Conservation (phyloP, 2,329 filamentous ascomycete genomes). For the Fusarium sp. region DNA sequence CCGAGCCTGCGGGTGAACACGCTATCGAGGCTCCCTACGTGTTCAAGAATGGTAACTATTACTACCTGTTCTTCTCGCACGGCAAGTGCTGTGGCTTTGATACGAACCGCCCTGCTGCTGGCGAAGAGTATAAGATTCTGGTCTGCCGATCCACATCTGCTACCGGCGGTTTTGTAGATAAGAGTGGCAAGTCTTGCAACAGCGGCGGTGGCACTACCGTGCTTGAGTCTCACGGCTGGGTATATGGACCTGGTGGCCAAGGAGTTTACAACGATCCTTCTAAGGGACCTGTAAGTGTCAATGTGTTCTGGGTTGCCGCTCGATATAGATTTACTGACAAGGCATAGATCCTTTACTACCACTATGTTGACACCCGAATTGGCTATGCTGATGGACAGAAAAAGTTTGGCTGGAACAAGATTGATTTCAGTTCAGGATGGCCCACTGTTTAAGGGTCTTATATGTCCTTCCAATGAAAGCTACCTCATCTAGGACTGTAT, state of each 20-base stretch:
- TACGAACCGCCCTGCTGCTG: constrained; percentile 63
- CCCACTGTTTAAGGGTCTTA: constrained; percentile 51
- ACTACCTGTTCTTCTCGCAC: constrained; percentile 75
- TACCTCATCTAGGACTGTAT: too few species aligned
- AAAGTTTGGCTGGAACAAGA: constrained; percentile 66
- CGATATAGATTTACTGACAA: neutral
- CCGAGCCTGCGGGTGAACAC: constrained; percentile 64
- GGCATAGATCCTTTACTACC: constrained; percentile 62
- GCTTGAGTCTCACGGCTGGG: constrained; percentile 70
- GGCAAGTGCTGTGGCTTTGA: constrained; percentile 76
- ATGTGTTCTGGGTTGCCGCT: neutral
- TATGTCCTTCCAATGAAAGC: neutral
- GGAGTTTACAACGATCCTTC: constrained; percentile 54
- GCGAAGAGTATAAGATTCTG: constrained; percentile 75
- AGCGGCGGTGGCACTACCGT: constrained; percentile 74
- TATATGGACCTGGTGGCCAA: constrained; percentile 78
- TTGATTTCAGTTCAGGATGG: constrained; percentile 66
- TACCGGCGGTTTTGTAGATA: constrained; percentile 71
- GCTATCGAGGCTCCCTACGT: constrained; percentile 72
- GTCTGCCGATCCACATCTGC: constrained; percentile 71
- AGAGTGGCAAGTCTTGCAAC: constrained; percentile 68
- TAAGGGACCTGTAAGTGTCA: constrained; percentile 20
- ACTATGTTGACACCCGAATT: constrained; percentile 56
- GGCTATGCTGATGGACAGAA: constrained; percentile 58
- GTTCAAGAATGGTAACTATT: constrained; percentile 69